Evolutionary conservation across 768 basidiomycete species (phyloP), one percentile per base, ranked within the genome.

Genomic region (Panellus pusillus): DNA sequence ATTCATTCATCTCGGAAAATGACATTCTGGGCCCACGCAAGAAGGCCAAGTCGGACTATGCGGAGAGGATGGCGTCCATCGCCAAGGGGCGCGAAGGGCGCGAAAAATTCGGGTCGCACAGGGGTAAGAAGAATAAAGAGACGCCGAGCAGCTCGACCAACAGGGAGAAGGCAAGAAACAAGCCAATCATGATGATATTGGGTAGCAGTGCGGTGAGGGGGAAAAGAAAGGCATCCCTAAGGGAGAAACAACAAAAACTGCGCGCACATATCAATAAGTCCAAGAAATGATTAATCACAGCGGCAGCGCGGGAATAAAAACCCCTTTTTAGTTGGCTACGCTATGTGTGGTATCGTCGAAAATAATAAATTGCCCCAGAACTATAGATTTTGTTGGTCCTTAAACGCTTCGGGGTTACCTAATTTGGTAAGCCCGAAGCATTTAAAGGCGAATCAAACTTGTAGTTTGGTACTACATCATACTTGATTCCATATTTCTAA

Each of bases 11-110:
- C 47, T 91, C 90, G 13, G 96, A 98, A 65, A 81, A 80, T 57
- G 93, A 95, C 63, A 98, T 99, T 58, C 77, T 98, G 9, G 96
- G 97, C 1, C 91, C 93, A 13, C 83, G 91, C 50, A 98, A 98
- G 74, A 96, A 94, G 75, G 78, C 80, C 31, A 99, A 98, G 71
- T 84, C 91, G 1, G 87, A 91, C 66, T 98, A 98, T 68, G 91
- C 91, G 50, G 95, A 95, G 65, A 87, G 96, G 17, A 81, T 98
- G 71, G 95, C 90, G 5, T 89, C 87, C 8, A 89, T 98, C 58
- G 84, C 89, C 65, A 91, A 93, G 67, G 96, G 96, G 0, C 81
- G 95, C 36, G 95, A 98, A 70, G 96, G 93, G 0, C 80, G 96
- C 44, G 95, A 96, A 68, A 96, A 95, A 73, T 97, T 86, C 66